Evolutionary conservation across 371 early-diverging fungal genomes (phyloP).

Genomic region (Dipsacomyces acuminosporus): DNA sequence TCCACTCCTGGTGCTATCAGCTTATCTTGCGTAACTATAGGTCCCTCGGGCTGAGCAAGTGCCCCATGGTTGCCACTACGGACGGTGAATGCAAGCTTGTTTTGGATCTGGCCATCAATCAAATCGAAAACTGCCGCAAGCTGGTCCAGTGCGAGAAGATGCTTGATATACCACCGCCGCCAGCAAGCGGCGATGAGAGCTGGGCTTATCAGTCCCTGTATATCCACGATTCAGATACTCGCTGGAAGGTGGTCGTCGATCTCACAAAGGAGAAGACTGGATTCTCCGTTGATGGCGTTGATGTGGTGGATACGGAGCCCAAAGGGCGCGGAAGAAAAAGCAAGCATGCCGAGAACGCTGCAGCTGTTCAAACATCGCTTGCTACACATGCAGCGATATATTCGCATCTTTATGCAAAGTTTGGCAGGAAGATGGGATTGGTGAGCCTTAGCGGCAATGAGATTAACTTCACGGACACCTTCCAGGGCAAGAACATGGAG

Average conservation of each 20-base stretch:
- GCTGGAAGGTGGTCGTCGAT: constrained; percentile 20
- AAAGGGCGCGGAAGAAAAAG: constrained; percentile 3
- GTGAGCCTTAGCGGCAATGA: constrained; percentile 1
- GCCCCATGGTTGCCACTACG: constrained; percentile 52
- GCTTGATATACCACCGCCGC: constrained; percentile 10
- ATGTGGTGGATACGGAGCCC: neutral
- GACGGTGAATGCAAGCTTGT: constrained; percentile 36
- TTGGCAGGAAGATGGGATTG: constrained; percentile 5
- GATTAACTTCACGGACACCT: neutral
- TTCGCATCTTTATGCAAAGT: constrained; percentile 8
- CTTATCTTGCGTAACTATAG: constrained; percentile 44
- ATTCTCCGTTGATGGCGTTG: neutral
- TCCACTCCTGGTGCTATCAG: constrained; percentile 55
- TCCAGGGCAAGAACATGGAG: constrained; percentile 14
- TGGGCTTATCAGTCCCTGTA: constrained; percentile 1
- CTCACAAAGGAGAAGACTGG: constrained; percentile 8
- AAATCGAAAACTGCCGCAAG: constrained; percentile 26
- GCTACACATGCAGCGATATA: constrained; percentile 18
- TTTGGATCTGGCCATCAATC: constrained; percentile 12
- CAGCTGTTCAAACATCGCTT: neutral
- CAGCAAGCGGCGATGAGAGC: neutral
- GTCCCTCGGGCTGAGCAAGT: constrained; percentile 32
- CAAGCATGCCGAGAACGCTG: constrained; percentile 13
- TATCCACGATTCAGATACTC: constrained; percentile 2
- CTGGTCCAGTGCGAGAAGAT: constrained; percentile 38